These are phyloP conservation scores for Rubia yunnanensis DNA, from an alignment of 257 asterid species.

Conservation along the genomic window DNA sequence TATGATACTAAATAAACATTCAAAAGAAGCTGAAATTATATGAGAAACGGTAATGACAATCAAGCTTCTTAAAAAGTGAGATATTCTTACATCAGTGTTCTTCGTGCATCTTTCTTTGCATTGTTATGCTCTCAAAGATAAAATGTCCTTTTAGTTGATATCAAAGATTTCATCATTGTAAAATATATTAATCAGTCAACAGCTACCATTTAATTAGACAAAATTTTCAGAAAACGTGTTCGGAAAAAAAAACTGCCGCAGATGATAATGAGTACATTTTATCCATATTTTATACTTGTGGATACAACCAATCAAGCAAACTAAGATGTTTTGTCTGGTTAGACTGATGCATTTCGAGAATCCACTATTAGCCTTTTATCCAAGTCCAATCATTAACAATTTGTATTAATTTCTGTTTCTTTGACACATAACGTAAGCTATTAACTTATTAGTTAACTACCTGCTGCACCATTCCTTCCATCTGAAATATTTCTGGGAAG, in stretches of 20 bases:
- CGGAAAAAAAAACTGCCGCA: neutral
- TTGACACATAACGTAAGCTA: constrained; percentile 6
- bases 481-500: constrained; percentile 71
- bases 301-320: neutral
- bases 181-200: neutral
- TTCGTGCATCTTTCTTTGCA: neutral
- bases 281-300: neutral
- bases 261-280: neutral
- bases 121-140: too few species aligned
- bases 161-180: neutral
- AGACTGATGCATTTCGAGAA: neutral
- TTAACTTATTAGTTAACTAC: constrained; percentile 23
- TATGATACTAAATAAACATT: neutral
- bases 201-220: neutral
- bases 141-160: neutral
- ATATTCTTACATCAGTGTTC: neutral
- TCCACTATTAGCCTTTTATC: neutral
- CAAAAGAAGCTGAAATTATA: neutral
- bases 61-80: neutral
- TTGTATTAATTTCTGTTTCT: neutral
- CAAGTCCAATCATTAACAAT: neutral
- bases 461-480: constrained; percentile 68
- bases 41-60: neutral
- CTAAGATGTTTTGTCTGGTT: neutral
- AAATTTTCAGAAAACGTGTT: neutral